Conservation (phyloP, 805 yeast genomes). For the Jamesozyma jinghongensis region DNA sequence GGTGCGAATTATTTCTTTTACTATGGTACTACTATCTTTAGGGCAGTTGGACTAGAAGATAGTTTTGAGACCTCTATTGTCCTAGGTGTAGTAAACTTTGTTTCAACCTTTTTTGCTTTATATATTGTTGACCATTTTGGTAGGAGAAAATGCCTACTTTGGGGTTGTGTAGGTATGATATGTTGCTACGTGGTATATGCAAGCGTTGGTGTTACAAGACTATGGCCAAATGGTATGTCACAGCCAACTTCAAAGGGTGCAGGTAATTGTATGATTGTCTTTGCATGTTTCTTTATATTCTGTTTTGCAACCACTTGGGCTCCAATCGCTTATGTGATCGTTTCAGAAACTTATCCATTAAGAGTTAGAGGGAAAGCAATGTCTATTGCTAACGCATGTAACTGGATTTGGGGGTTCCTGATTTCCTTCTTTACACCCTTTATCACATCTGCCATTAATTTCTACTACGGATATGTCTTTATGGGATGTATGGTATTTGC, state of each 20-base stretch:
- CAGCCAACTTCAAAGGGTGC: conserved; percentile 38
- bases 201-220: conserved; percentile 49
- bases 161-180: conserved; percentile 44
- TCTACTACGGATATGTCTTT: conserved; percentile 60
- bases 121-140: conserved; percentile 50
- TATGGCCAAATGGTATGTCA: conserved; percentile 33
- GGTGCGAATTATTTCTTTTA: conserved; percentile 65
- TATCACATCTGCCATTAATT: conserved; percentile 55
- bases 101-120: conserved; percentile 45
- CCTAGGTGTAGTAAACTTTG: conserved; percentile 54
- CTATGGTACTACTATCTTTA: conserved; percentile 55
- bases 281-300: conserved; percentile 64
- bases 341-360: conserved; percentile 65
- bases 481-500: conserved; percentile 52
- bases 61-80: conserved; percentile 53
- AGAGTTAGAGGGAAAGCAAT: conserved; percentile 55
- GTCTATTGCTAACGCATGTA: conserved; percentile 55
- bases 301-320: conserved; percentile 77
- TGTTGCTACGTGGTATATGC: conserved; percentile 45
- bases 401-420: conserved; percentile 62
- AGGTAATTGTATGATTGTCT: conserved; percentile 64
- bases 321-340: conserved; percentile 57
- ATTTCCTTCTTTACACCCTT: conserved; percentile 70
- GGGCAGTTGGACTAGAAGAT: conserved; percentile 53
- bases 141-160: conserved; percentile 40